Base-by-base conservation (phyloP, 2,329 filamentous ascomycete species). In the Talaromyces sp. region DNA sequence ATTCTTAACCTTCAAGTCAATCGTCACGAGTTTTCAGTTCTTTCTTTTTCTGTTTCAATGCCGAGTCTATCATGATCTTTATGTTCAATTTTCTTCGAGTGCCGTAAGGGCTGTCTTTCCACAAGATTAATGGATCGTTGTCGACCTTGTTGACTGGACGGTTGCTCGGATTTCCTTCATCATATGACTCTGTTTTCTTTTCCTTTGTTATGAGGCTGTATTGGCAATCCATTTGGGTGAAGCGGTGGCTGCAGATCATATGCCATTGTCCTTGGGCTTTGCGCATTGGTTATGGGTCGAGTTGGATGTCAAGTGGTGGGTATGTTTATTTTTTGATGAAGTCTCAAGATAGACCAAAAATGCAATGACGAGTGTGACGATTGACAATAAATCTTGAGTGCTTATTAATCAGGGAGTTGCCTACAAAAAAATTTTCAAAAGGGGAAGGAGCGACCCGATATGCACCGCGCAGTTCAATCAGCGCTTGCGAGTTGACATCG, bases 191-290 rank as follows among this genome's bases (percentile, higher is more conserved):
- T 37, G 3, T 15, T 33, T 56, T 13, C 3, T 37, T 13, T 22
- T 37, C 15, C 4, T 56, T 37, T 25, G 11, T 35, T 37, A 35
- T 35, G 50, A 37, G 19, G 22, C n/a, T 56, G n/a, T 56, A 37
- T 56, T 56, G 52, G 19, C 33, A 31, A 56, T 37, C 50, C 31
- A 54, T 22, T 54, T 56, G n/a, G 52, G n/a, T 25, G 52, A 56
- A 56, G 52, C n/a, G 52, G 13, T 52, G 7, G 33, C 17, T 10
- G 25, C 22, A 9, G 22, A 50, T 35, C 27, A 37, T 37, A 22
- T 56, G 31, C n/a, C 19, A 15, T 56, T 13, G 33, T 56, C 33
- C 33, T 56, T 39, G 52, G 11, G 31, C 33, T 17, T 56, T 56
- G 52, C 22, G 52, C 52, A 37, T 37, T 54, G n/a, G 52, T 9